Percentiles rank a stretch among this genome's conserved stretches.
These are phyloP conservation scores for Saccharomyces hybrid DNA, from an alignment of 1,139 yeast genomes.

Conservation along the genomic window DNA sequence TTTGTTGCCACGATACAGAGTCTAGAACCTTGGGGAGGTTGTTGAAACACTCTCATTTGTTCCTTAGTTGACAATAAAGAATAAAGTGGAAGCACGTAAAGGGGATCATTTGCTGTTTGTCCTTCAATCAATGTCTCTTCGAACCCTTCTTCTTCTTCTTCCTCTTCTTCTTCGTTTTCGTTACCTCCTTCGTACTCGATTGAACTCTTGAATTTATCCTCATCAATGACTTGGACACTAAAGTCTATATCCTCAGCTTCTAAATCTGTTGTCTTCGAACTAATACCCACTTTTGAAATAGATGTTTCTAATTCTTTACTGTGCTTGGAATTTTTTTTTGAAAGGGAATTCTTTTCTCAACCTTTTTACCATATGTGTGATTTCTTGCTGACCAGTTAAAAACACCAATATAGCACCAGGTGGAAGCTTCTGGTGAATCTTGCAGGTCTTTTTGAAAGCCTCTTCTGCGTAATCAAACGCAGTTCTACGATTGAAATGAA, in stretches of 20 bases:
- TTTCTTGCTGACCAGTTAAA: conserved; percentile 91
- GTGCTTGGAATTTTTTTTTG: conserved; percentile 30
- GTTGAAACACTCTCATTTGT: conserved; percentile 86
- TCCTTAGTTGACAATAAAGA: conserved; percentile 87
- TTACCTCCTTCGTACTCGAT: conserved; percentile 22
- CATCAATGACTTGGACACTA: conserved; percentile 44
- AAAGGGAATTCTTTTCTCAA: conserved; percentile 65
- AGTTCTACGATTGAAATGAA: conserved; percentile 82
- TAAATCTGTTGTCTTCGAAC: conserved; percentile 53
- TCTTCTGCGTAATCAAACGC: conserved; percentile 75
- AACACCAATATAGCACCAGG: conserved; percentile 92
- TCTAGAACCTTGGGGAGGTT: conserved; percentile 79
- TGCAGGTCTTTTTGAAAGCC: conserved; percentile 75
- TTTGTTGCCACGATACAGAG: conserved; percentile 93
- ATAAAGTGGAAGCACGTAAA: conserved; percentile 85
- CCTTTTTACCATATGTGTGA: conserved; percentile 62
- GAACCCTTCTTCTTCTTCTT: conserved; percentile 76
- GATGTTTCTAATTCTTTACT: conserved; percentile 32
- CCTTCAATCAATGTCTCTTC: conserved; percentile 72
- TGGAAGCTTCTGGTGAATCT: conserved; percentile 79
- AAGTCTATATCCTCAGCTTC: conserved; percentile 90
- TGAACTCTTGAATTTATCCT: conserved; percentile 22
- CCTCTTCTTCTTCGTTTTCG: conserved; percentile 36
- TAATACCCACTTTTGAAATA: conserved; percentile 40
- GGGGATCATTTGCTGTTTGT: conserved; percentile 71